phyloP scores from a whole-genome alignment of 192 early-diverging fungal genomes.

The Backusella morwellensis region DNA sequence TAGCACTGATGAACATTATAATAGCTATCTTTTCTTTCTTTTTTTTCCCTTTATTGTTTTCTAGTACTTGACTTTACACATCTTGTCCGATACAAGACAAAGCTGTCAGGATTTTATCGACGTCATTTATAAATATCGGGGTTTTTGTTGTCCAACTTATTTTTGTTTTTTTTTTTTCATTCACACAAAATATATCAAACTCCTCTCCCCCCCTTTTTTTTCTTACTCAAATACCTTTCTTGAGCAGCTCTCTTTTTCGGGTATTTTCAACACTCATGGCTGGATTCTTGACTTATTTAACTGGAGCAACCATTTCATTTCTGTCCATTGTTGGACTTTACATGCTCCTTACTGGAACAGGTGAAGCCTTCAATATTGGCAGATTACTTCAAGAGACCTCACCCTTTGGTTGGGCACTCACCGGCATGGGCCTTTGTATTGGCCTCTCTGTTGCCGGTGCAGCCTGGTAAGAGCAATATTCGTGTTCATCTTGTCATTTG shows the following conservation, averaged over 20 bases:
- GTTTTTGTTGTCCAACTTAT: background rate
- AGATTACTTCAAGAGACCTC: conserved; percentile 70
- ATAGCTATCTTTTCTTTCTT: too few species aligned
- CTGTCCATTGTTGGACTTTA: conserved; percentile 69
- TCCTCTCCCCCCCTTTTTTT: background rate
- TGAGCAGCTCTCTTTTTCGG: background rate
- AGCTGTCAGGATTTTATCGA: background rate
- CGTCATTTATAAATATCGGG: background rate
- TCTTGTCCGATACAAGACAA: background rate
- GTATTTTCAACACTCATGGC: conserved; percentile 1
- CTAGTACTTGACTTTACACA: too few species aligned
- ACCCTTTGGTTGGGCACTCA: conserved; percentile 87
- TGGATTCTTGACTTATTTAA: background rate
- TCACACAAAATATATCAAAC: too few species aligned
- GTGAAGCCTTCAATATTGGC: conserved; percentile 87
- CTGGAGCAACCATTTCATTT: conserved; percentile 29
- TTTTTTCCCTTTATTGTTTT: too few species aligned
- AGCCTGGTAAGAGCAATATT: conserved; percentile 63
- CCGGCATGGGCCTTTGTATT: conserved; percentile 84
- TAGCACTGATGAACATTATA: too few species aligned
- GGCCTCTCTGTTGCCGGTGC: conserved; percentile 90
- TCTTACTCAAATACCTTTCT: background rate
- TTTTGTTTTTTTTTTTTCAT: background rate
- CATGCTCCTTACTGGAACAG: conserved; percentile 84
- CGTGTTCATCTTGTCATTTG: too few species aligned